Evolutionary conservation across 306 rosid genomes (phyloP), one percentile per base, ranked within the genome.

Genomic region (Gillenia trifoliata): DNA sequence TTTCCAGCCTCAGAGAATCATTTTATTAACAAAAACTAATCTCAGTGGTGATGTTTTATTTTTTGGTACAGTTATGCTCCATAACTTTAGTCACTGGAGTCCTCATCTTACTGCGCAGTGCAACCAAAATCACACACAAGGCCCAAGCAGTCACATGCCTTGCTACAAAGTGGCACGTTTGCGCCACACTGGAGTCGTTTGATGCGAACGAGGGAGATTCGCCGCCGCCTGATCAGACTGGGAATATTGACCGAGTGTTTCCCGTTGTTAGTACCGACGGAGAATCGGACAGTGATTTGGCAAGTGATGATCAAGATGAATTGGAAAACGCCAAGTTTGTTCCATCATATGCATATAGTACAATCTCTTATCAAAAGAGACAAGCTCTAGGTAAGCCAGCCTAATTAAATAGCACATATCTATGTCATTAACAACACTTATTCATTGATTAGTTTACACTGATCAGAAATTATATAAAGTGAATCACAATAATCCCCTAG

Each of bases 141-240:
- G 98, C 94, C 4, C 98, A 91, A 60, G 85, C 96, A 6, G 89
- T 94, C 54, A 91, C 98, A 4, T 86, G 91, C 11, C 92, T 94
- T 26, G 95, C 97, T 40, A 88, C 98, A 84, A 94, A 94, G 90
- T 94, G 98, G 98, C 98, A 94, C 0, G 96, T 87, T 5, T 94
- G 98, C 59, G 97, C 97, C 0, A 94, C 98, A 45, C 69, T 94
- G 81, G 98, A 94, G 74, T 83, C 96, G 0, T 93, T 91, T 40
- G 98, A 93, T 38, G 92, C 69, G 11, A 0, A 73, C 86, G 3
- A 64, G 68, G 25, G 77, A 62, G 26, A 34, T 34, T 29, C 73
- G 83, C 26, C 4, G 4, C 2, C 41, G 41, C 11, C 41, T 36
- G 41, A 36, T 36, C 11, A 36, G 11, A 36, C 41, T 0, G 41